A percentile compares a stretch with the other conserved stretches of the same genome.
phyloP scores from a whole-genome alignment of 2,329 filamentous ascomycete genomes.

The Clonostachys solani region DNA sequence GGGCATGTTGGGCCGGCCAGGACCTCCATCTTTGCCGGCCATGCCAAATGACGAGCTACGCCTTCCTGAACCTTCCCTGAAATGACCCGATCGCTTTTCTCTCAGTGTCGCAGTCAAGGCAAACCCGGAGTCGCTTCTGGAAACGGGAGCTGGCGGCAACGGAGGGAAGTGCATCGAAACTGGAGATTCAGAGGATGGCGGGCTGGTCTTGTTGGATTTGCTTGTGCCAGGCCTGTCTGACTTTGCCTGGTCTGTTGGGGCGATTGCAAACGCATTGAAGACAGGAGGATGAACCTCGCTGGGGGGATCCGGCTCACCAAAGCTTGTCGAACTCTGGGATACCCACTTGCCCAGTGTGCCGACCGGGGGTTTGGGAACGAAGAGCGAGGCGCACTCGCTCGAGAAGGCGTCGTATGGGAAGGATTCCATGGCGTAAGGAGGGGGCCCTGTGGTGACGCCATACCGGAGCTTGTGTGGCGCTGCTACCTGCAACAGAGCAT shows the following conservation, averaged over 20 bases:
- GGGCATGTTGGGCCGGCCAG: conserved; percentile 65
- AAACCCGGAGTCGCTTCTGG: conserved; percentile 87
- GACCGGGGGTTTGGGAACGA: conserved; percentile 64
- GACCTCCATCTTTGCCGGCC: conserved; percentile 51
- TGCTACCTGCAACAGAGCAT: conserved; percentile 81
- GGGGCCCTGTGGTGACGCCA: conserved; percentile 83
- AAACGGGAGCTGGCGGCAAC: conserved; percentile 73
- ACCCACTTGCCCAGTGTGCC: conserved; percentile 83
- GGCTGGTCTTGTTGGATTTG: conserved; percentile 57
- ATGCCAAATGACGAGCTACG: conserved; percentile 91
- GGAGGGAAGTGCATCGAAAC: conserved; percentile 74
- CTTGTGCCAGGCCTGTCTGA: conserved; percentile 76
- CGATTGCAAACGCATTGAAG: conserved; percentile 87
- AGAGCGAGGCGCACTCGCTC: conserved; percentile 78
- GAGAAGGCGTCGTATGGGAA: conserved; percentile 89
- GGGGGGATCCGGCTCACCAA: conserved; percentile 61
- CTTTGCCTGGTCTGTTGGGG: conserved; percentile 61
- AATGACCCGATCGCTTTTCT: conserved; percentile 93
- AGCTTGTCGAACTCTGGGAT: conserved; percentile 82
- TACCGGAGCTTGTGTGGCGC: conserved; percentile 86
- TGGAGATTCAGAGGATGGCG: conserved; percentile 67
- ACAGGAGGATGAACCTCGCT: conserved; percentile 57
- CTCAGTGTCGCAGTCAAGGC: conserved; percentile 79
- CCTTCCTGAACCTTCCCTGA: conserved; percentile 71
- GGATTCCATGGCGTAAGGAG: conserved; percentile 87